phyloP scores from a whole-genome alignment of 306 rosid genomes.

The Rosa lucieae region DNA sequence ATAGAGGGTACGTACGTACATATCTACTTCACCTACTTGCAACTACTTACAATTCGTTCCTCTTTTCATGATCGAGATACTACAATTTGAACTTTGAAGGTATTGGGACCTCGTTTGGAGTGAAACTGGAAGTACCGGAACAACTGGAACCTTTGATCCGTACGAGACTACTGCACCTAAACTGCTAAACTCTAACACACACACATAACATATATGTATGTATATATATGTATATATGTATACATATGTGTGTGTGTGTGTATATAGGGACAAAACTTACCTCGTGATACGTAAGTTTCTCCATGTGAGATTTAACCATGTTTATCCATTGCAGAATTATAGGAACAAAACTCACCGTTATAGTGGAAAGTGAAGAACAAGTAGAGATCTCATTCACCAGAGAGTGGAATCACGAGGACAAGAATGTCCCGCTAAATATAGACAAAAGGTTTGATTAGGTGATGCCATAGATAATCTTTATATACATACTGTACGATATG shows the following conservation, averaged over 20 bases:
- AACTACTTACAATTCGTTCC: not conserved
- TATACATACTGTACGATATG: not conserved
- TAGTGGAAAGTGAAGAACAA: conserved; percentile 74
- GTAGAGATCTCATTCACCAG: conserved; percentile 84
- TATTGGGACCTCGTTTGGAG: conserved; percentile 97
- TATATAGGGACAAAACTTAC: no score
- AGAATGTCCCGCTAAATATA: conserved; percentile 71
- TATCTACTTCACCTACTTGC: not conserved
- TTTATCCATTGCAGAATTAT: conserved; percentile 46
- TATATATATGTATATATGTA: no score
- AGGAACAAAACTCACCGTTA: conserved; percentile 56
- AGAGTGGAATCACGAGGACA: conserved; percentile 64
- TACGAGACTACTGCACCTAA: conserved; percentile 18
- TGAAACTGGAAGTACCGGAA: conserved; percentile 46
- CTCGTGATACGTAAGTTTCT: not conserved
- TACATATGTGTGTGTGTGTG: no score
- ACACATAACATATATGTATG: no score
- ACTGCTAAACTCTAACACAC: no score
- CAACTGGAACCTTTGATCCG: conserved; percentile 71
- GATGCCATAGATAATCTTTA: not conserved
- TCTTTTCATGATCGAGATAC: no score
- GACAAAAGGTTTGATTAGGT: conserved; percentile 59
- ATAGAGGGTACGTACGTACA: conserved; percentile 61
- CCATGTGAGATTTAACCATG: not conserved
- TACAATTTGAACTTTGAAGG: conserved; percentile 30